Percentiles rank a stretch among this genome's conserved stretches.
Conservation (phyloP, 129 eudicot species). For the Calendula officinalis region DNA sequence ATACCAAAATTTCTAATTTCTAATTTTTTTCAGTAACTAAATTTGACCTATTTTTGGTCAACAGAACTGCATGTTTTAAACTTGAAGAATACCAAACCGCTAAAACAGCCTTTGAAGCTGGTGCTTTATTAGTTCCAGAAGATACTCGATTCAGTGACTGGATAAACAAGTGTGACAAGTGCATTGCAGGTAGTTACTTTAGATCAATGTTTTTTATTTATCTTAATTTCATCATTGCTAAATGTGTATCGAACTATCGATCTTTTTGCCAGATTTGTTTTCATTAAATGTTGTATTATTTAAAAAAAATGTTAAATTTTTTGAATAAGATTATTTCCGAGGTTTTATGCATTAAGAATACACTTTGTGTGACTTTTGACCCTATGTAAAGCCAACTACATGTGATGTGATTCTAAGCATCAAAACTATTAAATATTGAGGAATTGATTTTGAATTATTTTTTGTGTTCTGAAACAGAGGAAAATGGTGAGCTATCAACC, state of each 20-base stretch:
- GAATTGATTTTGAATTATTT: slow-evolving; percentile 3
- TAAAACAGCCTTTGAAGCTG: slow-evolving; percentile 76
- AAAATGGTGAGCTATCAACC: slow-evolving; percentile 51
- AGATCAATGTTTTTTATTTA: no score
- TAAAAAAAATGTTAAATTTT: no score
- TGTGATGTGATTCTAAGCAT: no score
- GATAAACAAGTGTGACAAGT: slow-evolving; percentile 79
- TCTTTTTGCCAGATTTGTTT: no score
- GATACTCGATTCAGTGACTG: slow-evolving; percentile 70
- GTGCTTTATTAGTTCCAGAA: slow-evolving; percentile 63
- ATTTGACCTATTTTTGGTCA: not conserved
- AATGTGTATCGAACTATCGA: no score
- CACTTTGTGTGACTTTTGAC: no score
- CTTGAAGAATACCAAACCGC: slow-evolving; percentile 95
- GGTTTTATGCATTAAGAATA: no score
- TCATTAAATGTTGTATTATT: no score
- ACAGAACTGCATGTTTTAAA: slow-evolving; percentile 73
- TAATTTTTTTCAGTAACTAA: not conserved
- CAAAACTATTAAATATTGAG: not conserved
- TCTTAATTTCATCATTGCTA: no score
- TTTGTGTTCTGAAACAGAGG: slow-evolving; percentile 47
- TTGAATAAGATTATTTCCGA: no score
- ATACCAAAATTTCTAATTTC: not conserved
- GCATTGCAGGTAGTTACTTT: slow-evolving; percentile 59
- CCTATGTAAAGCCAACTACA: no score